Evolutionary conservation across 768 basidiomycete genomes (phyloP).

Genomic region (Suillus occidentalis): DNA sequence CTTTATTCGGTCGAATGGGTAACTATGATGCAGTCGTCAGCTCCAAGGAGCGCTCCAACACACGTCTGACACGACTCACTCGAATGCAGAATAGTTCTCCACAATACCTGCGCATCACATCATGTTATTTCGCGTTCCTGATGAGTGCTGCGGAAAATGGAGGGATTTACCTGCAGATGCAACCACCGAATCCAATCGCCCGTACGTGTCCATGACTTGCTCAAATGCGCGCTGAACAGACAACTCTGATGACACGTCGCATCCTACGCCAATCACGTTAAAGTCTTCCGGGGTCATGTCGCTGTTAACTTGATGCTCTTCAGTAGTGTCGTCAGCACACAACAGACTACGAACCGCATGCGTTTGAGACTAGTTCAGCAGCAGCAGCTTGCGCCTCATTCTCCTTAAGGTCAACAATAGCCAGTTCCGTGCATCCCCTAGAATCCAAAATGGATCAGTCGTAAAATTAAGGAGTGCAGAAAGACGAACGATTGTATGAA

Average conservation of each 20-base stretch:
- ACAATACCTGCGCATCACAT: conserved; percentile 58
- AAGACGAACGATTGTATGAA: conserved; percentile 73
- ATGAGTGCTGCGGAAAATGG: neutral
- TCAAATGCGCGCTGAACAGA: conserved; percentile 75
- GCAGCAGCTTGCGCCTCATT: conserved; percentile 68
- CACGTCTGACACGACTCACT: conserved; percentile 47
- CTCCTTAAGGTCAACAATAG: conserved; percentile 78
- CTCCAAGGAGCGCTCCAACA: conserved; percentile 6
- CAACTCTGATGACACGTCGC: conserved; percentile 84
- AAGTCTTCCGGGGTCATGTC: conserved; percentile 56
- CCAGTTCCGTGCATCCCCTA: conserved; percentile 81
- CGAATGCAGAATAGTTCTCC: conserved; percentile 85
- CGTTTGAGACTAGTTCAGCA: conserved; percentile 56
- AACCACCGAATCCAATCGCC: conserved; percentile 79
- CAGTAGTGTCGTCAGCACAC: conserved; percentile 29
- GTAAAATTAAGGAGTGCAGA: neutral
- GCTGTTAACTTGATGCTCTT: conserved; percentile 48
- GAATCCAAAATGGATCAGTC: conserved; percentile 9
- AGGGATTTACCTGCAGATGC: conserved; percentile 72
- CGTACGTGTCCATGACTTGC: conserved; percentile 60
- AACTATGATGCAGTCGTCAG: conserved; percentile 42
- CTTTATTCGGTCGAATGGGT: conserved; percentile 84
- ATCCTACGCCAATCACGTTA: conserved; percentile 72
- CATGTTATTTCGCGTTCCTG: conserved; percentile 4
- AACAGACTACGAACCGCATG: conserved; percentile 45